Evolutionary conservation across 345 rosid genomes (phyloP), one percentile per base, ranked within the genome.

Genomic region (Sonneratia alba): DNA sequence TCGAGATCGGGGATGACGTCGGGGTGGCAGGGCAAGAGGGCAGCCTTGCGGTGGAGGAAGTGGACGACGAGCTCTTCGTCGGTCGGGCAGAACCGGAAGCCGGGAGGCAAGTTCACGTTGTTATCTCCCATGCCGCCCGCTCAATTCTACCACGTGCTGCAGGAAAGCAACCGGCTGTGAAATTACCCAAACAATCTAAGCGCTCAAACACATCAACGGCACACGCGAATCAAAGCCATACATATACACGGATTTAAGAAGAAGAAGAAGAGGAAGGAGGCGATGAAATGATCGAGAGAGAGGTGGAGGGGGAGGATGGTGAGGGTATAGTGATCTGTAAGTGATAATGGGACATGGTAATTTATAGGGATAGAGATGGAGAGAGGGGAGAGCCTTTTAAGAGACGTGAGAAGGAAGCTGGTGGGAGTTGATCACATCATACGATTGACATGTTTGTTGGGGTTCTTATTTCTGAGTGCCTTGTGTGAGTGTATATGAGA

Each of bases 1-100:
- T 87, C 90, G 49, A 95, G 97, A 81, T 95, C 99, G 3, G 99
- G 99, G 76, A 95, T 95, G 77, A 95, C 89, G 42, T 95, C 92
- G 2, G 99, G 97, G 59, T 90, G 91, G 81, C 88, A 87, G n/a
- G 97, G 96, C 74, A 91, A 75, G 75, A 91, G 96, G 45, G 96
- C 68, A 11, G 91, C 89, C 74, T 87, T 95, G 0, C 99, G 96
- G 47, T 91, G 97, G 68, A 95, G 99, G 80, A 95, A 95, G 83
- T 91, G 99, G 73, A 91, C 94, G 0, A 93, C 87, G 9, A 95
- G 97, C 77, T 95, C 97, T 79, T 95, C 97, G 5, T 95, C 99
- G 0, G 95, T 90, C 0, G 97, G 99, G 71, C 70, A 82, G 66
- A 91, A 95, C 74, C 97, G 86, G 77, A 95, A 95, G 0, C 99